Evolutionary conservation across 305 asterid genomes (phyloP), one percentile per base, ranked within the genome.

Genomic region (Solanum hybrid): DNA sequence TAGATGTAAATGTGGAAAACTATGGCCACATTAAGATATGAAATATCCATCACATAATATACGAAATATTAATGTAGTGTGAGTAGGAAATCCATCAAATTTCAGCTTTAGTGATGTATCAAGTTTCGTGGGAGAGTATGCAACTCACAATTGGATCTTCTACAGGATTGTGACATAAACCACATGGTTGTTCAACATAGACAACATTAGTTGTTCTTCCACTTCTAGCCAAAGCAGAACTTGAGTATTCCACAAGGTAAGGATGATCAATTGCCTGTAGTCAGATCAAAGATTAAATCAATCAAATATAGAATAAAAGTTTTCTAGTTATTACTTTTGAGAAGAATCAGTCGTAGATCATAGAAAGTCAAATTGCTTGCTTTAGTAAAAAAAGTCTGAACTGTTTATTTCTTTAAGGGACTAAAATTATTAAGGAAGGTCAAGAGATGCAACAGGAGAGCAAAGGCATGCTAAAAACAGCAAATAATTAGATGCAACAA

Each of bases 201-300:
- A 89, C 87, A 88, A 91, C 90, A 46, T 90, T 37, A 32, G 35
- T 32, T 32, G 35, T 32, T 32, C 35, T 32, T 32, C 35, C 35
- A 32, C 35, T 32, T 32, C 35, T 32, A 32, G 35, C 35, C 35
- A 32, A 32, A 32, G 35, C 35, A 32, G 35, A 32, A 32, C 86
- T 92, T 71, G 97, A 96, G 93, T 95, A 95, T 87, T 94, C 98
- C 79, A 97, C 98, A 86, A 97, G 98, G 93, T 96, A 96, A 86
- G 99, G 98, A 93, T 97, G 99, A 91, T 95, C 95, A 90, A 97
- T 97, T 90, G 99, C 99, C 97, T 97, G 94, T 85, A 79, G 88
- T 27, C 46, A 72, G 12, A 88, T 64, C 3, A 27, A 42, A 92
- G 79, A 71, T 42, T 38, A 64, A 89, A 16, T 36, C 35, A 9